These are phyloP conservation scores for Parascedosporium putredinis DNA, from an alignment of 2,329 filamentous ascomycete species.

Conservation along the genomic window DNA sequence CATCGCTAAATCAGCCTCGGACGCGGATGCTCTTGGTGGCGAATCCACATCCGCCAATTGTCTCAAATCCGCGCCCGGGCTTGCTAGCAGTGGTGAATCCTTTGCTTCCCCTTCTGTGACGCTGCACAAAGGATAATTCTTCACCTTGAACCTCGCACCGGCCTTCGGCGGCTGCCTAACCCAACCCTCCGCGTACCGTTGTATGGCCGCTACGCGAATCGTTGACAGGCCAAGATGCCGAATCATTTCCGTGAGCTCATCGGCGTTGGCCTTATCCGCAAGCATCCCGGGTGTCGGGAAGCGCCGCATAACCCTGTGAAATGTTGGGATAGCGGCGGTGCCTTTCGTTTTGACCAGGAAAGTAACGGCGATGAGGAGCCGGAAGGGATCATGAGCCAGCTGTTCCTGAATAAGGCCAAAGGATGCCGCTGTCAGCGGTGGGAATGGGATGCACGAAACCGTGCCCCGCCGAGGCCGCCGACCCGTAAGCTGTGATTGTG, in stretches of 20 bases:
- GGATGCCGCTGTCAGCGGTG: slow-evolving; percentile 46
- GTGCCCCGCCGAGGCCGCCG: slow-evolving; percentile 30
- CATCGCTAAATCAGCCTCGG: not conserved
- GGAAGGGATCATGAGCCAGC: slow-evolving; percentile 64
- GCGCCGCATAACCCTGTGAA: slow-evolving; percentile 54
- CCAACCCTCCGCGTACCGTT: slow-evolving; percentile 63
- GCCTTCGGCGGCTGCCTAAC: slow-evolving; percentile 48
- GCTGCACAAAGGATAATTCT: slow-evolving; percentile 32
- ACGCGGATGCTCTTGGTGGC: not conserved
- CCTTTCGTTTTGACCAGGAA: slow-evolving; percentile 78
- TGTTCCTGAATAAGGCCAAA: slow-evolving; percentile 84
- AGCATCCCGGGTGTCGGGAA: slow-evolving; percentile 60
- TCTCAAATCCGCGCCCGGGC: not conserved
- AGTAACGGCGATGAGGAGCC: slow-evolving; percentile 69
- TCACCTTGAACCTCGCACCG: slow-evolving; percentile 43
- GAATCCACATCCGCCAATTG: not conserved
- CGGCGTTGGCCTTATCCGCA: slow-evolving; percentile 35
- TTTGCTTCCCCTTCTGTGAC: slow-evolving; percentile 12
- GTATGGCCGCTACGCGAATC: slow-evolving; percentile 56
- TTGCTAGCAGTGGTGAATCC: slow-evolving; percentile 11
- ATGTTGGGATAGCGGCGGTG: slow-evolving; percentile 62
- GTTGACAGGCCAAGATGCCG: slow-evolving; percentile 60
- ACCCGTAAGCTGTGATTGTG: slow-evolving; percentile 9
- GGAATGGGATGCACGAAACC: slow-evolving; percentile 52
- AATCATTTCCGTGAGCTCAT: slow-evolving; percentile 52